Evolutionary conservation across 2,329 filamentous ascomycete genomes (phyloP), one percentile per base, ranked within the genome.

Genomic region (Epichloe scottii): DNA sequence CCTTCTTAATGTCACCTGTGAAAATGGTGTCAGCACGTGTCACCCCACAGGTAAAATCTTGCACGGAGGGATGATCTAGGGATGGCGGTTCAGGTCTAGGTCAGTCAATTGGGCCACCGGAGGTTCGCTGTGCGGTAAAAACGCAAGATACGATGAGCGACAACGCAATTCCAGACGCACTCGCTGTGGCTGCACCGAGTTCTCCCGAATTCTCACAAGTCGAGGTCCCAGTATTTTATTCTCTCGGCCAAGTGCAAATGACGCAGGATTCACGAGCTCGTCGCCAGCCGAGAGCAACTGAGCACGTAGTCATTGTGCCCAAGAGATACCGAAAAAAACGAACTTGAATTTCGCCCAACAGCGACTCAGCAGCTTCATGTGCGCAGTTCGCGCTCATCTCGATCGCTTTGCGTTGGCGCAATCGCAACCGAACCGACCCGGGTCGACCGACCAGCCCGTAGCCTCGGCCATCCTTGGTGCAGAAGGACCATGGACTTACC

Each of bases 1-100:
- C 91, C 86, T 96, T 96, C 79, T 90, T 89, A 67, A 78, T 67
- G 74, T 96, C 89, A 79, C 89, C 90, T 95, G 48, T 35, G 56
- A 14, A 6, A 48, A 6, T 5, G 6, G 15, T 17, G 37, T 51
- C 12, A 51, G 49, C 30, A 45, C 26, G 19, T 21, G 23, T 47
- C 21, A 19, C 50, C 23, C 5, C 14, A 10, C 11, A 8, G 30
- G 35, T 17, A 33, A 2, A 14, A 8, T 15, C 17, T n/a, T 17
- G 14, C 14, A 21, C 8, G 26, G 23, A 34, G 33, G 19, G 21
- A n/a, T 30, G 11, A 30, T 14, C n/a, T n/a, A 21, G 17, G 11
- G n/a, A 46, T 21, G 23, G n/a, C n/a, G 6, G 14, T 15, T 17
- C 19, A 10, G 8, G 19, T 14, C 4, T 17, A 14, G 14, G 35